Percentiles rank a stretch among this genome's conserved stretches.
phyloP scores from a whole-genome alignment of 495 filamentous ascomycete genomes.

The Physcia stellaris region DNA sequence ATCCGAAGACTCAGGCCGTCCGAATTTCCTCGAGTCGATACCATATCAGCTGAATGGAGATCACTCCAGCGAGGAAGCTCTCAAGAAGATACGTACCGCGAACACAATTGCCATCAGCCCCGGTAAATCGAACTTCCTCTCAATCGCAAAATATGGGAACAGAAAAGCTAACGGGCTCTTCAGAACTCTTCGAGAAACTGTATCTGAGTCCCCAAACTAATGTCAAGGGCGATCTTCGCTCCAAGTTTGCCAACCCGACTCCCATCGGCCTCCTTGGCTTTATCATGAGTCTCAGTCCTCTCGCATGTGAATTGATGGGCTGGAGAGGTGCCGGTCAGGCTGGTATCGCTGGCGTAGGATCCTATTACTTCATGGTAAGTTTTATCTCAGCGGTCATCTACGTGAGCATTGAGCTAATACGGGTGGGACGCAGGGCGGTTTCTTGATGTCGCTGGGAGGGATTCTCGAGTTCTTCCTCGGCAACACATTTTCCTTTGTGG shows the following conservation, averaged over 20 bases:
- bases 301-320: slow-evolving; percentile 55
- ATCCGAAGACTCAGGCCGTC: slow-evolving; percentile 13
- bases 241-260: slow-evolving; percentile 56
- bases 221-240: slow-evolving; percentile 42
- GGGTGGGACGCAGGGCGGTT: slow-evolving; percentile 35
- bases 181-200: slow-evolving; percentile 61
- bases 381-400: background rate
- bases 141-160: background rate
- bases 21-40: slow-evolving; percentile 7
- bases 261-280: slow-evolving; percentile 53
- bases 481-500: slow-evolving; percentile 56
- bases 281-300: slow-evolving; percentile 47
- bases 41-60: slow-evolving; percentile 10
- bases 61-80: slow-evolving; percentile 12
- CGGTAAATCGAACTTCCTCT: slow-evolving; percentile 20
- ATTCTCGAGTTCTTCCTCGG: slow-evolving; percentile 59
- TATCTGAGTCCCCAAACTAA: slow-evolving; percentile 53
- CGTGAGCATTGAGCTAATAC: background rate
- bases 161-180: background rate
- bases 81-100: slow-evolving; percentile 28
- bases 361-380: slow-evolving; percentile 16
- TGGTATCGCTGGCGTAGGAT: slow-evolving; percentile 32
- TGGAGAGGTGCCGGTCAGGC: slow-evolving; percentile 45
- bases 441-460: slow-evolving; percentile 49
- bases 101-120: slow-evolving; percentile 42